Percentiles rank a stretch among this genome's conserved stretches.
These are phyloP conservation scores for Pulveroboletus sp. DNA, from an alignment of 768 basidiomycete species.

Conservation along the genomic window DNA sequence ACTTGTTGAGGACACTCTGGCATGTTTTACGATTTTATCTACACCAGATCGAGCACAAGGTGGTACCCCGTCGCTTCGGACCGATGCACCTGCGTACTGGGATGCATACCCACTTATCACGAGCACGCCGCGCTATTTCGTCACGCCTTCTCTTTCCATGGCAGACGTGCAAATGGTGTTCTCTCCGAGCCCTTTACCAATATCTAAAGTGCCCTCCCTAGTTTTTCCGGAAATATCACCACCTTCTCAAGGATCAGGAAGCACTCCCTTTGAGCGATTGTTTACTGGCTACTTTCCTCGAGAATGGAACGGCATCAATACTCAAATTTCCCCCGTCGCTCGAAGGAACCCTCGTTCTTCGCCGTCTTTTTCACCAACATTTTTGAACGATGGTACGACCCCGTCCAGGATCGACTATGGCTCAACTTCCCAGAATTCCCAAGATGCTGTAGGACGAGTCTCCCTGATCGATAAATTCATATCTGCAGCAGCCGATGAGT, in stretches of 20 bases:
- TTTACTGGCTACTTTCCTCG: slow-evolving; percentile 19
- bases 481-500: slow-evolving; percentile 20
- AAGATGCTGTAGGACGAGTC: slow-evolving; percentile 10
- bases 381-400: not conserved
- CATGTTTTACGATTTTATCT: slow-evolving; percentile 5
- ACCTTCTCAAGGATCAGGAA: slow-evolving; percentile 21
- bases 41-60: slow-evolving; percentile 12
- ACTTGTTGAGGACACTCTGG: not conserved
- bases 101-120: not conserved
- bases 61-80: not conserved
- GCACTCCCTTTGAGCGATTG: slow-evolving; percentile 28
- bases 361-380: slow-evolving; percentile 4
- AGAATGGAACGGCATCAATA: slow-evolving; percentile 14
- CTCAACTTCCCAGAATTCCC: slow-evolving; percentile 6
- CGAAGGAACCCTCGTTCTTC: slow-evolving; percentile 4
- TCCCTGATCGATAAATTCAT: slow-evolving; percentile 28
- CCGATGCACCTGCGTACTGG: not conserved
- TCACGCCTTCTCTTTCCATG: slow-evolving; percentile 2
- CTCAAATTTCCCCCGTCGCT: slow-evolving; percentile 22
- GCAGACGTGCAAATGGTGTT: slow-evolving; percentile 14
- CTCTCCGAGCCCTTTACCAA: slow-evolving; percentile 26
- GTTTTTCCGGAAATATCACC: slow-evolving; percentile 25
- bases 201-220: slow-evolving; percentile 15
- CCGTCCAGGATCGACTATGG: not conserved
- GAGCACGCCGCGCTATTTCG: slow-evolving; percentile 7